Evolutionary conservation across 78 protist species (phyloP).

Genomic region (Isochrysis galbana): DNA sequence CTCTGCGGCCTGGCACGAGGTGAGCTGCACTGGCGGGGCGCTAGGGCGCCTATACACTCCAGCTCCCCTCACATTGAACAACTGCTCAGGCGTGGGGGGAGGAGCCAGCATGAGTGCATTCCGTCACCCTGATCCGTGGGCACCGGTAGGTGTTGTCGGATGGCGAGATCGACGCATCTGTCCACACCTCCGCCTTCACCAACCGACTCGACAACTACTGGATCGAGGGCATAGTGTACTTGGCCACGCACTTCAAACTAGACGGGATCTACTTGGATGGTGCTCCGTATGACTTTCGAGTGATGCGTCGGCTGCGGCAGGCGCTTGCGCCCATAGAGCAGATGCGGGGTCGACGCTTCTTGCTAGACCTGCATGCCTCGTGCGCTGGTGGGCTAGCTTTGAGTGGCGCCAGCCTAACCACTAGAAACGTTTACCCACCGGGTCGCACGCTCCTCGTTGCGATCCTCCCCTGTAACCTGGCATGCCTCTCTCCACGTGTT

Average conservation of each 20-base stretch:
- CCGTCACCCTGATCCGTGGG: too few relatives aligned
- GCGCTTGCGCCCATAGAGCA: not conserved
- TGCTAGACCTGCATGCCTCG: slow-evolving; percentile 23
- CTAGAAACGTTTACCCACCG: too few relatives aligned
- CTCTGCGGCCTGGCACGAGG: slow-evolving; percentile 30
- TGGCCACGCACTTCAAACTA: not conserved
- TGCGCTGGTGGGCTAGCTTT: too few relatives aligned
- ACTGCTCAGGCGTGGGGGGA: too few relatives aligned
- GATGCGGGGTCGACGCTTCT: not conserved
- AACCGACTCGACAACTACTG: not conserved
- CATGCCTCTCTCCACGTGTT: too few relatives aligned
- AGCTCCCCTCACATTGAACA: too few relatives aligned
- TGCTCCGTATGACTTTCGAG: not conserved
- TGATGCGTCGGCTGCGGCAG: not conserved
- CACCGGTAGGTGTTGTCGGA: not conserved
- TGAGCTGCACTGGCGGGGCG: too few relatives aligned
- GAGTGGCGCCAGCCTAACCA: too few relatives aligned
- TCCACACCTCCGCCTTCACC: not conserved
- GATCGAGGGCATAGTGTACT: not conserved
- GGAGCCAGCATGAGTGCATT: too few relatives aligned
- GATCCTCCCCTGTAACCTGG: too few relatives aligned
- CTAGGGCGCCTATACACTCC: too few relatives aligned
- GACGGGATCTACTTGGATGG: slow-evolving; percentile 30
- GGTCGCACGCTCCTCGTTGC: too few relatives aligned
- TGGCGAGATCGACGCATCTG: slow-evolving; percentile 4